Evolutionary conservation across 345 rosid species (phyloP), one percentile per base, ranked within the genome.

Genomic region (Streptanthus diversifolius): DNA sequence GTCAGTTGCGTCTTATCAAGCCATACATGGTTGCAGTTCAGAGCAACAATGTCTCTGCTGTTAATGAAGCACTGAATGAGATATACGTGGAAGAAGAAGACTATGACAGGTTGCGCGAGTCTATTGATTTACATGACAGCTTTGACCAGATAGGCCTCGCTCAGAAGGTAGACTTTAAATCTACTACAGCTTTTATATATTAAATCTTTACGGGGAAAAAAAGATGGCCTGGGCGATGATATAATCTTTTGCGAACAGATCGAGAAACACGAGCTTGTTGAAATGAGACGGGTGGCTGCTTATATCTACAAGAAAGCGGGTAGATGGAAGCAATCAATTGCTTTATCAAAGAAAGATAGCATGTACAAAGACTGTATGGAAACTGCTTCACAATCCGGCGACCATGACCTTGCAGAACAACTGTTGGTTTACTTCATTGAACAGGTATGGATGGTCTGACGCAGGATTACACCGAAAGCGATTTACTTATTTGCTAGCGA

Each of bases 201-300:
- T n/a, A n/a, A n/a, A n/a, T 44, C 15, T 27, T 19, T 49, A 32
- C 17, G 27, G 54, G 54, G 8, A 13, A 73, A 44, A 11, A 27
- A 6, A 59, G 12, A 54, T 32, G 36, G 44, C 22, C 17, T 36
- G 33, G 25, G 49, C 11, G 6, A 18, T 52, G 15, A 35, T 25
- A 25, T 77, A 64, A 64, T 12, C 32, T 48, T 52, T 56, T 59
- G 39, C 25, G 22, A 64, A 57, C 87, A 93, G 98, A 89, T 91
- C 56, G 98, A 93, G 91, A 93, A 93, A 77, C 98, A 93, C 33
- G 98, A 93, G 84, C 97, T 93, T 71, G 86, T 93, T 66, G 98
- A 93, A 79, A 93, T 93, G 97, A 88, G 98, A 75, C 97, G 98
- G n/a, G 98, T 93, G 70, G 98, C 98, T 73, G 98, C 99, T 48